Base-by-base conservation (phyloP, 139 green algal genomes). In the Haematococcus sp. region DNA sequence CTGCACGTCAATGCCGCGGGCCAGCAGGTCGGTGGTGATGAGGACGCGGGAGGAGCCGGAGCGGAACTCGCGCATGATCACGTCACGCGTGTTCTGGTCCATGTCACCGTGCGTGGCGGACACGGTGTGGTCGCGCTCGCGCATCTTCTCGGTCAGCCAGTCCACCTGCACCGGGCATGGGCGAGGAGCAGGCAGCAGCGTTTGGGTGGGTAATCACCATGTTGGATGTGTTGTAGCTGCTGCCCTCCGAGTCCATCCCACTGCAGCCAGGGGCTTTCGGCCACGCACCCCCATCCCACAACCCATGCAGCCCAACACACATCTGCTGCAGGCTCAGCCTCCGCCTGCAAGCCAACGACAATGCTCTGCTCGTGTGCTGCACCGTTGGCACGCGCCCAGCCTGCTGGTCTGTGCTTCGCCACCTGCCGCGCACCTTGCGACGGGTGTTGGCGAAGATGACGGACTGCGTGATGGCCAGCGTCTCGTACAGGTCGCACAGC, bases 21-120 rank as follows among this genome's bases (percentile, higher is more conserved):
- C 96, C 55, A 99, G 90, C 86, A 99, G 90, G 79, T 99, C 96
- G n/a, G 96, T 99, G 79, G 96, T 99, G 92, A 99, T 99, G 32
- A 99, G 91, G 81, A 99, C 96, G 73, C 96, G 95, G 65, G 93
- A 98, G 31, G 94, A 98, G 71, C 96, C 96, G 27, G 93, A 98
- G 76, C 96, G 88, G 94, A 99, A 99, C 89, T 99, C 96, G 70
- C 96, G 89, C 96, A 99, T 99, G 90, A 99, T 99, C 63, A 99
- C 94, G 74, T 99, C 96, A 76, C 96, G 95, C 5, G 94, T 98
- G 90, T 99, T 99, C 89, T 99, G 91, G 89, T 99, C 96, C 96
- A 99, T 99, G 89, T 99, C 96, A 63, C 96, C 96, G 87, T 99
- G 96, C 1, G 96, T 99, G 82, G 96, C 96, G 3, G 91, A 97